phyloP scores from a whole-genome alignment of 306 rosid species.

The Rubus idaeus region DNA sequence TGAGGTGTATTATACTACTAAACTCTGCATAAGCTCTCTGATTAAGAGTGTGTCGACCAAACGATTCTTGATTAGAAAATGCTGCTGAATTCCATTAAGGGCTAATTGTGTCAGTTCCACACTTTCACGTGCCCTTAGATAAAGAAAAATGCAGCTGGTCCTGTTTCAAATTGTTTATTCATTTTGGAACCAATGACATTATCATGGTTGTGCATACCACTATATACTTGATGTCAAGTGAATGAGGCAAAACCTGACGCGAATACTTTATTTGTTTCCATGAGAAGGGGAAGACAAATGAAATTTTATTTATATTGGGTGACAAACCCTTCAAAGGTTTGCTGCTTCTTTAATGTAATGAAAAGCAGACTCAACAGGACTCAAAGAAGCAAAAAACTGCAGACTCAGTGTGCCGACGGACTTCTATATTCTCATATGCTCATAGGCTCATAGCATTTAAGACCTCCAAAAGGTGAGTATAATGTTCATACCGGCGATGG shows the following conservation, averaged over 20 bases:
- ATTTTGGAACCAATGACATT: not conserved
- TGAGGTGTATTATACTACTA: not conserved
- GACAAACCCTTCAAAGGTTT: slow-evolving; percentile 14
- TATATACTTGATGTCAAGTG: not conserved
- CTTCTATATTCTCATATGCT: slow-evolving; percentile 8
- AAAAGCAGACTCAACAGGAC: slow-evolving; percentile 8
- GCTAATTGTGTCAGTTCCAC: not conserved
- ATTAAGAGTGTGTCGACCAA: not conserved
- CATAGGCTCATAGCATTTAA: not conserved
- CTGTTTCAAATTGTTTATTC: not conserved
- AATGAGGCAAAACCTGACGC: not conserved
- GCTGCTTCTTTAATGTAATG: slow-evolving; percentile 26
- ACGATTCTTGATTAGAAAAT: slow-evolving; percentile 7
- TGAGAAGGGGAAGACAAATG: not conserved
- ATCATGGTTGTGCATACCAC: not conserved
- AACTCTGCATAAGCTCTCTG: not conserved
- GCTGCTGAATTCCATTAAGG: not conserved
- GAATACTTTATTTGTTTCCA: not conserved
- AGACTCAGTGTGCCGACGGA: slow-evolving; percentile 4
- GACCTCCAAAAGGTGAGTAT: slow-evolving; percentile 5
- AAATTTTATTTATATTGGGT: slow-evolving; percentile 20
- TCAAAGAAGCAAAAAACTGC: slow-evolving; percentile 3
- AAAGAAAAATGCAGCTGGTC: not conserved
- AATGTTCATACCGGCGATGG: slow-evolving; percentile 7
- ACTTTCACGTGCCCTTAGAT: not conserved